Conservation (phyloP, 1,284 basidiomycete genomes). For the Mycosarcoma mackinlayi region DNA sequence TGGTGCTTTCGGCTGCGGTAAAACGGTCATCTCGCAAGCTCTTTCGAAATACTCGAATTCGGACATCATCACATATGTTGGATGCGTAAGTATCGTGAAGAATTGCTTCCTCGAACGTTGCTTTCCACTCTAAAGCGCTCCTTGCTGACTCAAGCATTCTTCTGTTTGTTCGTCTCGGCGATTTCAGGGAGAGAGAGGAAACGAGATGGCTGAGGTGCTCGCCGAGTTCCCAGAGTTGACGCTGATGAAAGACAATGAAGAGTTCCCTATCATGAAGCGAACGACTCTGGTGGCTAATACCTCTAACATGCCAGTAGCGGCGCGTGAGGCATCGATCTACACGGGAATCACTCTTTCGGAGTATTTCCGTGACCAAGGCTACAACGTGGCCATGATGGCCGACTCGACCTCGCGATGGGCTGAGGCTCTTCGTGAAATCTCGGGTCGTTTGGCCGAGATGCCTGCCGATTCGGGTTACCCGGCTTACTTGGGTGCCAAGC, state of each 20-base stretch:
- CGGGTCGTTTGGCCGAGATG: slow-evolving; percentile 99
- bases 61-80: slow-evolving; percentile 99
- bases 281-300: slow-evolving; percentile 99
- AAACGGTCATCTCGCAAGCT: slow-evolving; percentile 72
- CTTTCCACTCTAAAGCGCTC: not conserved
- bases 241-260: slow-evolving; percentile 86
- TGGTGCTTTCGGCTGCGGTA: slow-evolving; percentile 92
- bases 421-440: slow-evolving; percentile 98
- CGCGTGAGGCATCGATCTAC: slow-evolving; percentile 99
- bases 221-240: slow-evolving; percentile 95
- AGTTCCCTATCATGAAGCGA: slow-evolving; percentile 99
- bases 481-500: slow-evolving; percentile 93
- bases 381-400: slow-evolving; percentile 99
- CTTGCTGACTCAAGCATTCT: slow-evolving; percentile 11
- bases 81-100: slow-evolving; percentile 76
- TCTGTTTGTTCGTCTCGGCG: no score
- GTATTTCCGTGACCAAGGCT: slow-evolving; percentile 99
- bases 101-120: no score
- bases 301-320: slow-evolving; percentile 99
- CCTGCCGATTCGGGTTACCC: slow-evolving; percentile 97
- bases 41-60: slow-evolving; percentile 99
- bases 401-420: slow-evolving; percentile 99
- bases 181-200: slow-evolving; percentile 71
- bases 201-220: slow-evolving; percentile 97
- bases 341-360: slow-evolving; percentile 99